Evolutionary conservation across 2,329 filamentous ascomycete species (phyloP), one percentile per base, ranked within the genome.

Genomic region (Lithohypha guttulata): DNA sequence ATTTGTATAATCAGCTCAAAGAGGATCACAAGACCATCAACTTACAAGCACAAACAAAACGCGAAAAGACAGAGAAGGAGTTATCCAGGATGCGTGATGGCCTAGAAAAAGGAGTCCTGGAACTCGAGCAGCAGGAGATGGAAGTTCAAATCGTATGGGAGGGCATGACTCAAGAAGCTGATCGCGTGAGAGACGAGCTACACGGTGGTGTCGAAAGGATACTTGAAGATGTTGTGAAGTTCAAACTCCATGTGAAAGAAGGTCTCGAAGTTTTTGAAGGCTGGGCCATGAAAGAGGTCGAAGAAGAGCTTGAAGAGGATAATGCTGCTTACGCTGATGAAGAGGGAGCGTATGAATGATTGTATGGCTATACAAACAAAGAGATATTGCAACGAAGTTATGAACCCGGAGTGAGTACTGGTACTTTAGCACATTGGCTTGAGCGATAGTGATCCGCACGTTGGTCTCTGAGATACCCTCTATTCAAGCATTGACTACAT

Each of bases 11-110:
- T 55, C 86, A 84, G 62, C 87, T 85, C 14, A 89, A 89, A 56
- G 91, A 95, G 68, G 75, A 77, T 43, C 89, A 83, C 6, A 83
- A 75, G 31, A 84, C 86, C 13, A 85, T 94, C 58, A 93, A 93
- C 64, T 75, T 89, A 57, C 81, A 79, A 6, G 84, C 80, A 2
- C 91, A 96, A 57, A 78, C 87, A 6, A 89, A 96, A 59, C 94
- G 98, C 53, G 91, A 98, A 62, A 91, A 91, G 68, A 93, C 95
- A 81, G 91, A 98, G 64, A 95, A 94, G 62, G 87, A 98, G 59
- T 68, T 98, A n/a, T 82, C 84, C 32, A 39, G 48, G 3, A 53
- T 53, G 45, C 37, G 50, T 2, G 48, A 51, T 25, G 49, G 46
- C 3, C 23, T 52, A 34, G 51, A 55, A 17, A 49, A 49, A 10